Conservation (phyloP, 306 rosid species). For the Rosa rugosa region DNA sequence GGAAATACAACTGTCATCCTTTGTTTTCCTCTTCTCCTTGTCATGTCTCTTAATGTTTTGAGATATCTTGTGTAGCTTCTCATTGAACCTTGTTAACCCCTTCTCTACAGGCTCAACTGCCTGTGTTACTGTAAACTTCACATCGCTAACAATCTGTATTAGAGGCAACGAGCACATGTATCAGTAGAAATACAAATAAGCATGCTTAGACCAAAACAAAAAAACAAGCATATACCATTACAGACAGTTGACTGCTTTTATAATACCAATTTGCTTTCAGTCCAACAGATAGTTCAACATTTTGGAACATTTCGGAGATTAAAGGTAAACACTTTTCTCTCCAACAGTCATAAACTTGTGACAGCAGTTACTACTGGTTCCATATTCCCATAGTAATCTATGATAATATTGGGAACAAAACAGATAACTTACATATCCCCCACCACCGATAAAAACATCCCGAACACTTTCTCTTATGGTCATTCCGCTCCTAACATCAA, state of each 20-base stretch:
- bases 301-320: neutral
- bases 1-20: constrained; percentile 77
- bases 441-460: constrained; percentile 88
- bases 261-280: neutral
- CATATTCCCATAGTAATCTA: constrained; percentile 25
- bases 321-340: neutral
- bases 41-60: constrained; percentile 86
- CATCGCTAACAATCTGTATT: constrained; percentile 82
- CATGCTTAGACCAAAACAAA: neutral
- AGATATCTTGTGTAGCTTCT: constrained; percentile 72
- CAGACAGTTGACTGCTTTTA: neutral
- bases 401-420: constrained; percentile 2
- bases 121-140: constrained; percentile 91
- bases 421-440: constrained; percentile 80
- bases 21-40: constrained; percentile 74
- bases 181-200: neutral
- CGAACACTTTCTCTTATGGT: constrained; percentile 91
- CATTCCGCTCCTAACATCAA: constrained; percentile 74
- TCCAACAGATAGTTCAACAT: neutral
- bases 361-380: constrained; percentile 13
- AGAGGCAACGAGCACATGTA: constrained; percentile 18
- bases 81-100: constrained; percentile 83
- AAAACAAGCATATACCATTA: neutral
- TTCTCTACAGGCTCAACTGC: constrained; percentile 97
- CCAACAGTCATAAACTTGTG: neutral